Evolutionary conservation across 208 protist species (phyloP).

Genomic region (Leishmania tarentolae): DNA sequence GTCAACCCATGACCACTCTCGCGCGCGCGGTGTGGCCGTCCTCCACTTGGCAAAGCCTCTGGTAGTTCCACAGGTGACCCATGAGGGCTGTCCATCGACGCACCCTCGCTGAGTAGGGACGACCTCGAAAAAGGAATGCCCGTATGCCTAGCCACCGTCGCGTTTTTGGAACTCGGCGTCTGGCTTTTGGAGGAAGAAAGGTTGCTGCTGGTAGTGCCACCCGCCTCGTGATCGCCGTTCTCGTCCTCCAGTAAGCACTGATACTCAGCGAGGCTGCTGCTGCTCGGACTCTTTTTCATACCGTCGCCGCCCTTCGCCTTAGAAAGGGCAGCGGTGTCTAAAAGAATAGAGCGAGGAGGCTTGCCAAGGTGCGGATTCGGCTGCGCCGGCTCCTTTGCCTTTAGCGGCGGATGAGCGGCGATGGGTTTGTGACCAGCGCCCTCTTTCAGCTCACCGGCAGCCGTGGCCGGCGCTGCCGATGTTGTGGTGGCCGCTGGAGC

Average conservation of each 20-base stretch:
- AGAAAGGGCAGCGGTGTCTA: conserved; percentile 29
- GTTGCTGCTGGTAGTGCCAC: conserved; percentile 36
- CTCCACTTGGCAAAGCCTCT: neutral
- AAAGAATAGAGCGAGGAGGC: conserved; percentile 24
- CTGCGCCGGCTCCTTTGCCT: conserved; percentile 6
- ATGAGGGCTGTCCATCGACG: conserved; percentile 7
- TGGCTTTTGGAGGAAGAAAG: conserved; percentile 28
- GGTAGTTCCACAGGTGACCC: neutral
- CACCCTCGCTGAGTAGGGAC: conserved; percentile 9
- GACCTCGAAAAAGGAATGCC: conserved; percentile 6
- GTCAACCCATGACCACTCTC: neutral
- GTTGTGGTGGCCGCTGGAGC: conserved; percentile 3
- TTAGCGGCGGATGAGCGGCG: neutral
- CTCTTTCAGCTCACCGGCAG: neutral
- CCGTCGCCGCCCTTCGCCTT: conserved; percentile 7
- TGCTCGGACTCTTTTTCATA: neutral
- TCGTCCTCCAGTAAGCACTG: conserved; percentile 18
- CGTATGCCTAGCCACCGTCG: neutral
- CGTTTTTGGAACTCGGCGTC: conserved; percentile 2
- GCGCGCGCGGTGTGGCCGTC: neutral
- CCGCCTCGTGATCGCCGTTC: conserved; percentile 21
- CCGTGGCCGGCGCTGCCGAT: neutral
- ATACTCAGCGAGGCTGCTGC: neutral
- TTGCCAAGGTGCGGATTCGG: neutral
- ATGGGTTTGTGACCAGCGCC: neutral